A percentile compares a stretch with the other conserved stretches of the same genome.
phyloP scores from a whole-genome alignment of 371 early-diverging fungal species.

The Rhizomucor pusillus region DNA sequence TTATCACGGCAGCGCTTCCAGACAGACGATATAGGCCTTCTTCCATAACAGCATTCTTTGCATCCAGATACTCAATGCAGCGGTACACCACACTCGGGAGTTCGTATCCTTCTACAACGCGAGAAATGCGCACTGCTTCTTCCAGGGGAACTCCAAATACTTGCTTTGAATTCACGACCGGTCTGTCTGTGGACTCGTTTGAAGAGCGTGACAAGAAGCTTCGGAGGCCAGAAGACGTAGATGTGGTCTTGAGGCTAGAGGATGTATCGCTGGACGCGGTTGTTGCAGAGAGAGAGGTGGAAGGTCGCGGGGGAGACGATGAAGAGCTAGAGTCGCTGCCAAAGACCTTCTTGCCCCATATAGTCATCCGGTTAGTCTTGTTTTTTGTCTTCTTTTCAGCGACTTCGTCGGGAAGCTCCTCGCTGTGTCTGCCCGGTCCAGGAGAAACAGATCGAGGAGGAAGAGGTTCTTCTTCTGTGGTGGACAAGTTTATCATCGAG shows the following conservation, averaged over 20 bases:
- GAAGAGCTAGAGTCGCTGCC: slow-evolving; percentile 20
- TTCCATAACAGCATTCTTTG: slow-evolving; percentile 73
- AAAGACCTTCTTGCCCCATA: slow-evolving; percentile 51
- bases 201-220: slow-evolving; percentile 23
- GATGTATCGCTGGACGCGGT: too few species aligned
- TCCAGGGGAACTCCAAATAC: slow-evolving; percentile 78
- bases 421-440: slow-evolving; percentile 12
- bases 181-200: slow-evolving; percentile 10
- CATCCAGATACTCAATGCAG: slow-evolving; percentile 93
- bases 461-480: slow-evolving; percentile 12
- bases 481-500: slow-evolving; percentile 31
- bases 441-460: slow-evolving; percentile 11
- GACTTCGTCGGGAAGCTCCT: slow-evolving; percentile 10
- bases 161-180: slow-evolving; percentile 28
- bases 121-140: slow-evolving; percentile 59
- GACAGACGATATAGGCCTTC: slow-evolving; percentile 95
- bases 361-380: slow-evolving; percentile 50
- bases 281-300: slow-evolving; percentile 13
- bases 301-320: slow-evolving; percentile 3
- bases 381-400: slow-evolving; percentile 39
- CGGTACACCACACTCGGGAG: slow-evolving; percentile 92
- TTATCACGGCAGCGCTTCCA: slow-evolving; percentile 74
- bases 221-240: slow-evolving; percentile 16
- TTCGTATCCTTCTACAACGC: slow-evolving; percentile 71
- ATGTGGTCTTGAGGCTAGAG: background rate